Conservation (phyloP, 176 grass and related monocot genomes). For the Ananas comosus region DNA sequence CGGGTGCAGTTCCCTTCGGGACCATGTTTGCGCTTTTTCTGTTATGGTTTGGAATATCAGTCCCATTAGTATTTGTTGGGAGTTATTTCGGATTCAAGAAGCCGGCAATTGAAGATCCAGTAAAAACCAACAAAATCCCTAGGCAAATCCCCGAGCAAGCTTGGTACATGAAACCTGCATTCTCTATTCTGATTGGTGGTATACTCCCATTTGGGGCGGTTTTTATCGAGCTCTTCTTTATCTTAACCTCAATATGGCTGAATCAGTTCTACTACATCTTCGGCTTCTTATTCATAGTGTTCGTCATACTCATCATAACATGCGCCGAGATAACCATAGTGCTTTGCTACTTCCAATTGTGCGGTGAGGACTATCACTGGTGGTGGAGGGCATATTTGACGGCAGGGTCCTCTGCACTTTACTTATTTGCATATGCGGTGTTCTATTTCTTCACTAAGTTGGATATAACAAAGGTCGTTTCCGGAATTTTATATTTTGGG, state of each 20-base stretch:
- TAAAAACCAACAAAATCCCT: constrained; percentile 22
- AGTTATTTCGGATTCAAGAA: constrained; percentile 27
- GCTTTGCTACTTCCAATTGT: constrained; percentile 24
- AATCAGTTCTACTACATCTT: constrained; percentile 26
- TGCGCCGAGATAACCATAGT: constrained; percentile 20
- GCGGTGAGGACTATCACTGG: constrained; percentile 17
- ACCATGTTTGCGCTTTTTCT: constrained; percentile 27
- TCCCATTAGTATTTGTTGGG: constrained; percentile 20
- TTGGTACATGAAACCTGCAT: constrained; percentile 23
- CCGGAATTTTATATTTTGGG: constrained; percentile 20
- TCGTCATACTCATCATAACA: constrained; percentile 15
- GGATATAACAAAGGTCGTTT: constrained; percentile 21
- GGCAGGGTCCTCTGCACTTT: constrained; percentile 18
- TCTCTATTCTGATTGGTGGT: constrained; percentile 24
- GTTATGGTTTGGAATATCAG: constrained; percentile 29
- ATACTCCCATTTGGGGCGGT: constrained; percentile 25
- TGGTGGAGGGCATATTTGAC: constrained; percentile 25
- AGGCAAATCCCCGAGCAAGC: constrained; percentile 24
- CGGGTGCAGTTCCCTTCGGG: constrained; percentile 28
- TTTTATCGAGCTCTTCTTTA: constrained; percentile 25
- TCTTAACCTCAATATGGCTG: constrained; percentile 19
- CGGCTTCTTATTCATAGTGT: constrained; percentile 20
- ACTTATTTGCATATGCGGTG: constrained; percentile 20
- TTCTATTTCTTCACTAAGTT: constrained; percentile 28
- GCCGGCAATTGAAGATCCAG: constrained; percentile 19